These are phyloP conservation scores for Ampelomyces quisqualis DNA, from an alignment of 2,329 filamentous ascomycete genomes.

Conservation along the genomic window DNA sequence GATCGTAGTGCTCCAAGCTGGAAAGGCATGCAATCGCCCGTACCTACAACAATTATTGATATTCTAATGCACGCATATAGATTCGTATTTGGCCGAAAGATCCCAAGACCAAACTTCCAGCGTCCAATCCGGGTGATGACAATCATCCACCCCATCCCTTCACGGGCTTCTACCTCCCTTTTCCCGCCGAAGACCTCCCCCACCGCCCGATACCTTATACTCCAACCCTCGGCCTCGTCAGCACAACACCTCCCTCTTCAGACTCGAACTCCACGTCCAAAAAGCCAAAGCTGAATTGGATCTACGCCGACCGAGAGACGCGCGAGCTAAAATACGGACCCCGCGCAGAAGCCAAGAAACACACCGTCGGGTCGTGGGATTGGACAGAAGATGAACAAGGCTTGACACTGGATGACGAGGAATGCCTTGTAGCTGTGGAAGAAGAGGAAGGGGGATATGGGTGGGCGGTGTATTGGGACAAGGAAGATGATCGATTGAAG, in stretches of 20 bases:
- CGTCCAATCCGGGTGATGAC: slow-evolving; percentile 8
- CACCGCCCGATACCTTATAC: slow-evolving; percentile 37
- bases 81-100: slow-evolving; percentile 43
- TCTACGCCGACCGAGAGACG: slow-evolving; percentile 63
- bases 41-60: neutral
- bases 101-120: slow-evolving; percentile 30
- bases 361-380: slow-evolving; percentile 78
- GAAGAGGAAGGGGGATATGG: slow-evolving; percentile 49
- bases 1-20: slow-evolving; percentile 49
- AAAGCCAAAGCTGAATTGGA: slow-evolving; percentile 65
- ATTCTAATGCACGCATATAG: slow-evolving; percentile 16
- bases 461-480: slow-evolving; percentile 58
- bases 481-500: slow-evolving; percentile 50
- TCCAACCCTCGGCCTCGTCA: slow-evolving; percentile 52
- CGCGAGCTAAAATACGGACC: slow-evolving; percentile 64
- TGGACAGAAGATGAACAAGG: slow-evolving; percentile 65
- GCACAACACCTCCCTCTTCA: slow-evolving; percentile 42
- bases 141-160: slow-evolving; percentile 48
- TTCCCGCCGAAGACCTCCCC: slow-evolving; percentile 48
- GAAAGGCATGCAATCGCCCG: slow-evolving; percentile 41
- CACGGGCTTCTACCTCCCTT: slow-evolving; percentile 53
- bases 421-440: slow-evolving; percentile 59
- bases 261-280: slow-evolving; percentile 3
- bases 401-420: slow-evolving; percentile 57
- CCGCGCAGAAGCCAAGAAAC: slow-evolving; percentile 68